Conservation (phyloP, 257 asterid genomes). For the Rubia yunnanensis region DNA sequence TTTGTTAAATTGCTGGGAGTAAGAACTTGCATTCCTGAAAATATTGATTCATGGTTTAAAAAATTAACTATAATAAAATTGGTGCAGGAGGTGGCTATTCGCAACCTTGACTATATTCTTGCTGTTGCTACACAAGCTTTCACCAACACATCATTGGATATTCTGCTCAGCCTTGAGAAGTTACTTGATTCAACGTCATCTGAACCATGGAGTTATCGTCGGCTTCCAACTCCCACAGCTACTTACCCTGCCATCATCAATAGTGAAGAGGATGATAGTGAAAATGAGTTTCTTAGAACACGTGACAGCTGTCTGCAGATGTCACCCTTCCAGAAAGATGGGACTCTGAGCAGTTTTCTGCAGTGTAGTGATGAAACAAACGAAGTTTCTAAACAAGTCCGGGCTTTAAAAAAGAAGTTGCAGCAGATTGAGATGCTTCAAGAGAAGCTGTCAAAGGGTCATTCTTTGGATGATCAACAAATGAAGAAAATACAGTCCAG, state of each 20-base stretch:
- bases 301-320: conserved; percentile 38
- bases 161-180: conserved; percentile 71
- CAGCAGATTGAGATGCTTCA: conserved; percentile 97
- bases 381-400: conserved; percentile 50
- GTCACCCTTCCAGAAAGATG: conserved; percentile 27
- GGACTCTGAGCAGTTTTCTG: conserved; percentile 47
- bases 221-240: conserved; percentile 91
- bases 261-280: conserved; percentile 74
- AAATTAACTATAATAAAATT: conserved; percentile 8
- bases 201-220: conserved; percentile 82
- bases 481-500: conserved; percentile 61
- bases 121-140: conserved; percentile 64
- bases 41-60: not conserved
- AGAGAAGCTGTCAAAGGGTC: conserved; percentile 64
- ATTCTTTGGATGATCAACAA: conserved; percentile 81
- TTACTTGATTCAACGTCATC: conserved; percentile 60
- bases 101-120: conserved; percentile 85
- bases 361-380: conserved; percentile 41
- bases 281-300: conserved; percentile 37
- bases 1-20: not conserved
- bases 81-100: conserved; percentile 84
- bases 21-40: not conserved
- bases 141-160: conserved; percentile 52
- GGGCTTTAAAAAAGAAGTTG: conserved; percentile 82
- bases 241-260: conserved; percentile 70